Percentiles rank a stretch among this genome's conserved stretches.
Evolutionary conservation across 1,139 yeast species (phyloP).

Genomic region (Kodamaea derodonti): DNA sequence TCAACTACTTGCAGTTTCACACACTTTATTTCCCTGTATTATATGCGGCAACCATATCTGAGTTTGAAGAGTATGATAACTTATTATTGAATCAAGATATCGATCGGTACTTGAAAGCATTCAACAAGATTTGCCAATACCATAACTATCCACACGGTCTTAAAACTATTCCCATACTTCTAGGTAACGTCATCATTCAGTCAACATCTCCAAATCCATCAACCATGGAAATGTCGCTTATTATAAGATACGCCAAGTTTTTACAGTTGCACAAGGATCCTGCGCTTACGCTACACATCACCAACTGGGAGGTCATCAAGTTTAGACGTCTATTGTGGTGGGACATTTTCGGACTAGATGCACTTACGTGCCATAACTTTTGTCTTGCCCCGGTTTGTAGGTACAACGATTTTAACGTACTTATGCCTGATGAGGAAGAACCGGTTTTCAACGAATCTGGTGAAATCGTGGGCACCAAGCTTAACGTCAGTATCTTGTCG

Average conservation of each 20-base stretch:
- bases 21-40: slow-evolving; percentile 47
- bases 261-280: slow-evolving; percentile 61
- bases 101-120: slow-evolving; percentile 43
- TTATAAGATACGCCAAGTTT: slow-evolving; percentile 52
- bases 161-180: slow-evolving; percentile 42
- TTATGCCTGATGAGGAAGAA: slow-evolving; percentile 49
- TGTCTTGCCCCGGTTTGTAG: slow-evolving; percentile 56
- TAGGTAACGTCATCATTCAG: slow-evolving; percentile 51
- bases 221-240: slow-evolving; percentile 47
- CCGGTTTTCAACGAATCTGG: slow-evolving; percentile 25
- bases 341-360: slow-evolving; percentile 60
- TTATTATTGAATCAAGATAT: slow-evolving; percentile 47
- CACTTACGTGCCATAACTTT: slow-evolving; percentile 53
- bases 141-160: slow-evolving; percentile 52
- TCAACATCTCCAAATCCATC: slow-evolving; percentile 57
- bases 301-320: slow-evolving; percentile 46
- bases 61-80: slow-evolving; percentile 51
- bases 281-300: slow-evolving; percentile 42
- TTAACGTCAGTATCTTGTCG: slow-evolving; percentile 39
- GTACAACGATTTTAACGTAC: slow-evolving; percentile 53
- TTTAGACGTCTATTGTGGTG: slow-evolving; percentile 60
- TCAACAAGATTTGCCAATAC: slow-evolving; percentile 47
- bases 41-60: slow-evolving; percentile 53
- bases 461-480: slow-evolving; percentile 20
- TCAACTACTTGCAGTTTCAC: slow-evolving; percentile 42